Evolutionary conservation across 2,329 filamentous ascomycete genomes (phyloP).

Genomic region (Thelonectria rubi): DNA sequence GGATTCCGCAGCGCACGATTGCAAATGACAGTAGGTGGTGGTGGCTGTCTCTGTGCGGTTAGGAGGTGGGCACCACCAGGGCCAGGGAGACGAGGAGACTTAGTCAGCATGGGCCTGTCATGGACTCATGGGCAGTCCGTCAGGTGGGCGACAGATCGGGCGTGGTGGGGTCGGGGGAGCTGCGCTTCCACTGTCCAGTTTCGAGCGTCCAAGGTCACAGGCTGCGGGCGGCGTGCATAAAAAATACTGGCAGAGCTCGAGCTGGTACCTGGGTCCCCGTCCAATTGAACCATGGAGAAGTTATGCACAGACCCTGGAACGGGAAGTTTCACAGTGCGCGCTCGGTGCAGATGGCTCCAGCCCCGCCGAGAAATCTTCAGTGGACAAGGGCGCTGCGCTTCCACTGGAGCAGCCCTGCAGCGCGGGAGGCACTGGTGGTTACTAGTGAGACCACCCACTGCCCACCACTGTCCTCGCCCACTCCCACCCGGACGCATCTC

Average conservation of each 20-base stretch:
- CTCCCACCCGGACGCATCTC: conserved; percentile 21
- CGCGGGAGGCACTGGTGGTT: background rate
- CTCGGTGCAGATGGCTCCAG: background rate
- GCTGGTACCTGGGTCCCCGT: background rate
- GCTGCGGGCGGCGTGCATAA: background rate
- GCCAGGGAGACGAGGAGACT: conserved; percentile 13
- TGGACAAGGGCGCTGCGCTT: conserved; percentile 13
- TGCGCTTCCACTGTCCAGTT: background rate
- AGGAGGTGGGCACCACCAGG: conserved; percentile 24
- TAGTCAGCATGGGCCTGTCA: conserved; percentile 18
- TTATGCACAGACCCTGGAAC: conserved; percentile 7
- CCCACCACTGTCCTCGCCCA: conserved; percentile 21
- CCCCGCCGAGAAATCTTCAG: conserved; percentile 21
- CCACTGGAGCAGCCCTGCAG: conserved; percentile 19
- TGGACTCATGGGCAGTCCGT: background rate
- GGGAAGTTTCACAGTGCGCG: too few species aligned
- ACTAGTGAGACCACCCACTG: conserved; percentile 28
- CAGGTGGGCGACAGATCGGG: background rate
- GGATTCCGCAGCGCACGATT: conserved; percentile 23
- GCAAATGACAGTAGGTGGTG: conserved; percentile 22
- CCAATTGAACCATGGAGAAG: background rate
- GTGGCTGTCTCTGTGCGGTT: conserved; percentile 26
- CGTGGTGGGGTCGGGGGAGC: background rate
- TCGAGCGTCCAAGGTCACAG: background rate
- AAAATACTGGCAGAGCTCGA: background rate